These are phyloP conservation scores for Scleroderma citrinum DNA, from an alignment of 768 basidiomycete species.

Conservation along the genomic window DNA sequence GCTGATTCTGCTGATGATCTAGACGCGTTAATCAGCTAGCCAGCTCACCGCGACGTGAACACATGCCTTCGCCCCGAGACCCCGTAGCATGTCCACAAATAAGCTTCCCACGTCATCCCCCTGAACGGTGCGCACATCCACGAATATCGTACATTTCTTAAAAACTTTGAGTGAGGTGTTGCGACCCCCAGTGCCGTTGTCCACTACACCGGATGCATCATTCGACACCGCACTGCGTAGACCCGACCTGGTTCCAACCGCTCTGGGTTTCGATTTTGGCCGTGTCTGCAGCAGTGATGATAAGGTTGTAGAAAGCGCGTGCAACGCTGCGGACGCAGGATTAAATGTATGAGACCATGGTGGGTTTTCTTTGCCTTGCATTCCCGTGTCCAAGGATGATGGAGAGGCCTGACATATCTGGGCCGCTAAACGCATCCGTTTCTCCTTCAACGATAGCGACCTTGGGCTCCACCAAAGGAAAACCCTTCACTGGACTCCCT, in stretches of 20 bases:
- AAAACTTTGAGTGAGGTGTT: slow-evolving; percentile 45
- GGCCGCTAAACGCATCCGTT: too few species aligned
- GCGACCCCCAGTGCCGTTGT: slow-evolving; percentile 21
- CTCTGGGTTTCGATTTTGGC: slow-evolving; percentile 24
- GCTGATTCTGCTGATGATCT: slow-evolving; percentile 63
- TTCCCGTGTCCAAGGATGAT: slow-evolving; percentile 13
- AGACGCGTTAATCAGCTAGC: background rate
- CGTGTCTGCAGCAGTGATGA: slow-evolving; percentile 40
- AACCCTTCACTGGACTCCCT: slow-evolving; percentile 43
- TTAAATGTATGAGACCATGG: slow-evolving; percentile 23
- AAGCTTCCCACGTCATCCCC: slow-evolving; percentile 77
- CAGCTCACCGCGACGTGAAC: background rate
- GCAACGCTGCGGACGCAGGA: slow-evolving; percentile 39
- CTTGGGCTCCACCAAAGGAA: slow-evolving; percentile 1
- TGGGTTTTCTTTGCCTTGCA: slow-evolving; percentile 11
- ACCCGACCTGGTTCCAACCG: slow-evolving; percentile 46
- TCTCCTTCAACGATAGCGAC: too few species aligned
- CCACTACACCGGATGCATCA: slow-evolving; percentile 17
- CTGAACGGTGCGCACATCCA: slow-evolving; percentile 70
- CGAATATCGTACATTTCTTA: slow-evolving; percentile 73
- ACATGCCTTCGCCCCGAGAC: slow-evolving; percentile 76
- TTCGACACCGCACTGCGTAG: slow-evolving; percentile 29
- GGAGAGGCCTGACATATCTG: too few species aligned
- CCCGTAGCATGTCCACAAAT: slow-evolving; percentile 78
- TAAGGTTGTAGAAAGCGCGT: slow-evolving; percentile 58